phyloP scores from a whole-genome alignment of 2,329 filamentous ascomycete genomes.

The Dryadomyces quercus-mongolicae region DNA sequence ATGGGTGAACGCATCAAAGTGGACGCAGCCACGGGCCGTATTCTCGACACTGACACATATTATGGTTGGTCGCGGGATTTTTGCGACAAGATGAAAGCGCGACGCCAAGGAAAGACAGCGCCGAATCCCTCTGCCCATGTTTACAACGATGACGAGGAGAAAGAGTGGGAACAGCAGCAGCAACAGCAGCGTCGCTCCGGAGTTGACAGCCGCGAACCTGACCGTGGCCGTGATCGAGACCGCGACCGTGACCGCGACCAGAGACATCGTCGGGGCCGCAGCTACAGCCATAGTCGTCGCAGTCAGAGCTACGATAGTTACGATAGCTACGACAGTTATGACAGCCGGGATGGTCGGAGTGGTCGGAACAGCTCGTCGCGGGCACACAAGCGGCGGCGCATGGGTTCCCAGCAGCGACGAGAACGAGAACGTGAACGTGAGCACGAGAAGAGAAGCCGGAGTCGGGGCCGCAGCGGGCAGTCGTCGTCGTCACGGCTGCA shows the following conservation, averaged over 20 bases:
- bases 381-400: background rate
- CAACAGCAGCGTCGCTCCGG: constrained; percentile 10
- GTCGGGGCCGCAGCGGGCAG: constrained; percentile 12
- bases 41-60: constrained; percentile 59
- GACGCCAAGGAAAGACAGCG: constrained; percentile 17
- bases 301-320: constrained; percentile 10
- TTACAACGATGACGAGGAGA: background rate
- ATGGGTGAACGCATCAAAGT: constrained; percentile 57
- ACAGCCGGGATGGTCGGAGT: background rate
- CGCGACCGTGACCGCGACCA: background rate
- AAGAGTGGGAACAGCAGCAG: constrained; percentile 13
- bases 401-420: background rate
- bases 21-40: constrained; percentile 54
- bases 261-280: background rate
- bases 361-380: too few relatives aligned
- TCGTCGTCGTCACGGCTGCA: constrained; percentile 3
- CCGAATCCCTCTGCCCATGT: background rate
- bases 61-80: constrained; percentile 80
- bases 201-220: constrained; percentile 11
- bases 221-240: background rate
- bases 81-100: constrained; percentile 66
- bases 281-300: constrained; percentile 18
- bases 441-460: constrained; percentile 6
- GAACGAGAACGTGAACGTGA: too few relatives aligned
- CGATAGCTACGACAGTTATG: constrained; percentile 1